Conservation (phyloP, 495 filamentous ascomycete species). For the Collariella sp. region DNA sequence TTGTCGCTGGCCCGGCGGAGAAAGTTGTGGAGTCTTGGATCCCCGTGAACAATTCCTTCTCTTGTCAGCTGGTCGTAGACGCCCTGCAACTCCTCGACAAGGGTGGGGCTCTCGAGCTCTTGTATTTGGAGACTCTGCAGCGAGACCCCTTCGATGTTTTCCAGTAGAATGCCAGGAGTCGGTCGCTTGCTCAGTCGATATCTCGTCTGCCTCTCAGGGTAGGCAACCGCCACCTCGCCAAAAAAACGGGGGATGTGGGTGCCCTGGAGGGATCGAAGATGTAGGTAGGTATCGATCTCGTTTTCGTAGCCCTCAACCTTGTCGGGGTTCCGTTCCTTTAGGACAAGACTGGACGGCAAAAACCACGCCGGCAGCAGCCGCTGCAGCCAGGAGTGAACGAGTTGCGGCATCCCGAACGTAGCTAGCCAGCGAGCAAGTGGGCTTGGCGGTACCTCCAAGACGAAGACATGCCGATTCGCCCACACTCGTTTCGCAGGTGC, state of each 20-base stretch:
- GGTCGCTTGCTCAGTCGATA: conserved; percentile 6
- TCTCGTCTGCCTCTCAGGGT: background rate
- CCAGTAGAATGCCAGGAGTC: conserved; percentile 3
- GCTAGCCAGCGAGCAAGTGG: conserved; percentile 2
- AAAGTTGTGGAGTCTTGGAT: conserved; percentile 9
- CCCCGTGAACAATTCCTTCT: conserved; percentile 5
- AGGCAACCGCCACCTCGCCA: background rate
- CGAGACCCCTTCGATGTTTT: conserved; percentile 6
- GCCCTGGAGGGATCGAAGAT: conserved; percentile 5
- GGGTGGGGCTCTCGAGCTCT: conserved; percentile 2
- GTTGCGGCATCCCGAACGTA: conserved; percentile 2
- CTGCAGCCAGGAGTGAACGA: conserved; percentile 5
- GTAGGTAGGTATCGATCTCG: conserved; percentile 4
- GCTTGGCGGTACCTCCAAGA: conserved; percentile 2
- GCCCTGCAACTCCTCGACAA: background rate
- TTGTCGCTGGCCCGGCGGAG: background rate
- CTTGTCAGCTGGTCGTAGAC: background rate
- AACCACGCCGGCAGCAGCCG: conserved; percentile 7
- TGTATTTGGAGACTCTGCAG: background rate
- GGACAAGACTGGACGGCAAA: conserved; percentile 1
- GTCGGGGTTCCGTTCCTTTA: background rate
- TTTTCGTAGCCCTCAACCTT: background rate
- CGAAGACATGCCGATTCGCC: conserved; percentile 2
- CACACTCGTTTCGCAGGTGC: conserved; percentile 4
- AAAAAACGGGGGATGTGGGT: background rate